Base-by-base conservation (phyloP, 108 stramenopile species). In the Poteriospumella lacustris region DNA sequence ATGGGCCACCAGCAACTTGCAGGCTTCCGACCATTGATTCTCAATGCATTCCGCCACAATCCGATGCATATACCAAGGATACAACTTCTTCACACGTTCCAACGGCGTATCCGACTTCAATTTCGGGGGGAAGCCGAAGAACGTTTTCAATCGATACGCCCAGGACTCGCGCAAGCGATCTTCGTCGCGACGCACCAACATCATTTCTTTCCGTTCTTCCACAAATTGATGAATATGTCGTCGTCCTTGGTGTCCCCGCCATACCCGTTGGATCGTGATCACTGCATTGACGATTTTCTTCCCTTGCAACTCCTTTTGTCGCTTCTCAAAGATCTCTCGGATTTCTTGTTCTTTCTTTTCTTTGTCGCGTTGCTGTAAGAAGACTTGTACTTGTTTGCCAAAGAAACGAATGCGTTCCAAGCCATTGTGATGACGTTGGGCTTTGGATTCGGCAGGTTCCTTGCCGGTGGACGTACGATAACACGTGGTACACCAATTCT, bases 51-150 rank as follows among this genome's bases (percentile, higher is more conserved):
- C 60, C 9, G 15, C 31, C 3, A 64, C 15, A 64, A 64, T 64
- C 15, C 36, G 3, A 64, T 64, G 60, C 15, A 31, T 31, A 64
- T 64, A 64, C 31, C 31, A 31, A 31, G 60, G 60, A 64, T 64
- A 64, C 5, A 64, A 3, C 31, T 64, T 64, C 60, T 64, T 64
- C 60, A 64, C 60, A 34, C 60, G 3, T 24, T 64, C 60, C 60
- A 64, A 64, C 5, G 60, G 60, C 5, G 60, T 64, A 64, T 64
- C 60, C 31, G 60, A 64, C 31, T 31, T 5, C 36, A 64, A 64
- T 5, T 34, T 64, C 9, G 24, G 3, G 9, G 12, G 5, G 36
- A 64, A 31, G 5, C 60, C 60, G 36, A 64, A 64, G 3, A 64
- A 64, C 31, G 24, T 31, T 24, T 31, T 31, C 31, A 64, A 12